phyloP scores from a whole-genome alignment of 208 protist species.

The Leishmania amazonensis region DNA sequence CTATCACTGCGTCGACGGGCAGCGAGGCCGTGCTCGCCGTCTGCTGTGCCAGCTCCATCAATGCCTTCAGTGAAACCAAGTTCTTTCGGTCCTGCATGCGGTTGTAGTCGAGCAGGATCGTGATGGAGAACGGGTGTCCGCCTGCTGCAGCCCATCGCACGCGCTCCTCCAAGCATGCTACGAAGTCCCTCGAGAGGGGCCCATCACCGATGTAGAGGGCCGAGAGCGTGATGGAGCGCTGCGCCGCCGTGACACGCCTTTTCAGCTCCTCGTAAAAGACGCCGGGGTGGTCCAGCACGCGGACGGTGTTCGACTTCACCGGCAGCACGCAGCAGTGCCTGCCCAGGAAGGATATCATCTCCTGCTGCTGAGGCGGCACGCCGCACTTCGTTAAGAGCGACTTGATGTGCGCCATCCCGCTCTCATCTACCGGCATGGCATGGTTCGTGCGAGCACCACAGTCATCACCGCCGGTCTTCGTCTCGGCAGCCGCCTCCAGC shows the following conservation, averaged over 20 bases:
- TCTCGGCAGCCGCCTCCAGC: not conserved
- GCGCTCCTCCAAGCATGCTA: conserved; percentile 55
- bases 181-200: conserved; percentile 52
- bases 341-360: conserved; percentile 65
- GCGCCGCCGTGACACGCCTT: conserved; percentile 36
- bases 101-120: conserved; percentile 81
- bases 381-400: conserved; percentile 6
- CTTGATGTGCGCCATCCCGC: conserved; percentile 19
- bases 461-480: not conserved
- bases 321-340: conserved; percentile 67
- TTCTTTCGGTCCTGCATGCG: conserved; percentile 78
- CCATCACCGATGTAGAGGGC: conserved; percentile 89
- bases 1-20: conserved; percentile 4
- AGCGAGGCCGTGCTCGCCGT: conserved; percentile 17
- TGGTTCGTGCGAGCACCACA: not conserved
- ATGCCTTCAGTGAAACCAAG: conserved; percentile 47
- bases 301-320: conserved; percentile 47
- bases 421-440: not conserved
- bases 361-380: conserved; percentile 32
- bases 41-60: conserved; percentile 43
- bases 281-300: conserved; percentile 50
- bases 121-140: conserved; percentile 43
- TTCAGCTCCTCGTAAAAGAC: conserved; percentile 79
- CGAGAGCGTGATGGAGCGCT: conserved; percentile 71
- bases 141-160: conserved; percentile 33